These are phyloP conservation scores for Thielaviopsis musarum DNA, from an alignment of 2,329 filamentous ascomycete species.

Conservation along the genomic window DNA sequence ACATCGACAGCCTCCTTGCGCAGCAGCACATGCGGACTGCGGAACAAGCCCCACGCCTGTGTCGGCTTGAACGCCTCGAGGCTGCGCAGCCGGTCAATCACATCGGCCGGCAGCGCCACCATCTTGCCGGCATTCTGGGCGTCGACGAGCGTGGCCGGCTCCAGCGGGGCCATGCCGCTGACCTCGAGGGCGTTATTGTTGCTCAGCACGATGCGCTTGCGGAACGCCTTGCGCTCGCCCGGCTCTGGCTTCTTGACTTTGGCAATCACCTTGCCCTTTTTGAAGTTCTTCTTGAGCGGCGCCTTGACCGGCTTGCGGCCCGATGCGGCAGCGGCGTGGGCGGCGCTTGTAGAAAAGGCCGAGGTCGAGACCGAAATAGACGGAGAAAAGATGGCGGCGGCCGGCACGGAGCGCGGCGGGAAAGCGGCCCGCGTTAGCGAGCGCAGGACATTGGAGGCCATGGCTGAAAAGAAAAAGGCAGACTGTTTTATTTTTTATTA, in stretches of 20 bases:
- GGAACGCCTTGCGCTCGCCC: constrained; percentile 73
- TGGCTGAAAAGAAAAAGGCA: constrained; percentile 14
- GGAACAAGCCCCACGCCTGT: constrained; percentile 78
- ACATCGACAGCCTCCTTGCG: constrained; percentile 63
- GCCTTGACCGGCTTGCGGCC: constrained; percentile 18
- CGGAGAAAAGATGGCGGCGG: constrained; percentile 26
- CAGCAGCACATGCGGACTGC: constrained; percentile 62
- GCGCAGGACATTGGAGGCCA: constrained; percentile 27
- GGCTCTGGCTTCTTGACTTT: constrained; percentile 35
- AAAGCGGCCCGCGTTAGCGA: constrained; percentile 24
- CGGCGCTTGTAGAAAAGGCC: constrained; percentile 15
- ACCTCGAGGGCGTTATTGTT: constrained; percentile 86
- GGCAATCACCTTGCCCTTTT: constrained; percentile 27
- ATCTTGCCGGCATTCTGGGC: constrained; percentile 46
- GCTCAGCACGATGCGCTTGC: constrained; percentile 79
- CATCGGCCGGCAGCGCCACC: constrained; percentile 46
- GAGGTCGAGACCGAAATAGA: too few relatives aligned
- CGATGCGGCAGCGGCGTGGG: constrained; percentile 17
- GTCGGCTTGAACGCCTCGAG: constrained; percentile 80
- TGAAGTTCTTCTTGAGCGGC: constrained; percentile 33
- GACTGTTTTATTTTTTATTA: too few relatives aligned
- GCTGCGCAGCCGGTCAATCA: constrained; percentile 68
- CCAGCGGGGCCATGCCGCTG: constrained; percentile 45
- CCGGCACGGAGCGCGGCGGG: constrained; percentile 15
- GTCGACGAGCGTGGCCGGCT: constrained; percentile 34